These are phyloP conservation scores for Eucalyptus tenuipes DNA, from an alignment of 345 rosid species.

Conservation along the genomic window DNA sequence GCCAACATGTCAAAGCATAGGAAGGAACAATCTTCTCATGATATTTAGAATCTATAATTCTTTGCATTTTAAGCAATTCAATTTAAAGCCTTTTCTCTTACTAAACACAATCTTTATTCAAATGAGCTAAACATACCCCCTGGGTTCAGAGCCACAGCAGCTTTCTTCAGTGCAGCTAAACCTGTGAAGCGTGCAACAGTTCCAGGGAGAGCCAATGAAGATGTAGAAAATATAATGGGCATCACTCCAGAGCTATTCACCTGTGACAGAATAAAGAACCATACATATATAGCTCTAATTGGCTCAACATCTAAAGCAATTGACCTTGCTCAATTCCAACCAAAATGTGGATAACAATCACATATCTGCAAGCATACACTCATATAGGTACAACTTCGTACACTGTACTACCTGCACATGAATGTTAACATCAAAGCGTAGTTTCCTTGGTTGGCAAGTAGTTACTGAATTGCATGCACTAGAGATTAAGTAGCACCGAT, in stretches of 20 bases:
- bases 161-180: constrained; percentile 64
- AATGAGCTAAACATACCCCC: constrained; percentile 43
- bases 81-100: background rate
- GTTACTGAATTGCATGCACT: background rate
- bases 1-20: background rate
- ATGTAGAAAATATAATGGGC: constrained; percentile 97
- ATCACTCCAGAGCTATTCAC: constrained; percentile 96
- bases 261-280: constrained; percentile 6
- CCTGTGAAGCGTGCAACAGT: constrained; percentile 92
- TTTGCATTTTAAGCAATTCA: background rate
- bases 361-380: background rate
- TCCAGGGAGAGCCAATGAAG: constrained; percentile 90
- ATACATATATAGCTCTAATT: background rate
- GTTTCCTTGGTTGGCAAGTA: background rate
- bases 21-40: background rate
- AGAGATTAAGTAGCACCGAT: background rate
- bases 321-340: background rate
- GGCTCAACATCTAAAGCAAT: background rate
- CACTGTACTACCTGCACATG: background rate
- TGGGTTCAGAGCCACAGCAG: constrained; percentile 78
- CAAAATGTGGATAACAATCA: background rate
- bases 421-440: background rate
- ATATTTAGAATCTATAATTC: background rate
- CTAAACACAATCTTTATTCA: background rate
- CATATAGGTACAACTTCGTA: background rate